These are phyloP conservation scores for Talaromyces rugulosus DNA, from an alignment of 2,329 filamentous ascomycete species.

Conservation along the genomic window DNA sequence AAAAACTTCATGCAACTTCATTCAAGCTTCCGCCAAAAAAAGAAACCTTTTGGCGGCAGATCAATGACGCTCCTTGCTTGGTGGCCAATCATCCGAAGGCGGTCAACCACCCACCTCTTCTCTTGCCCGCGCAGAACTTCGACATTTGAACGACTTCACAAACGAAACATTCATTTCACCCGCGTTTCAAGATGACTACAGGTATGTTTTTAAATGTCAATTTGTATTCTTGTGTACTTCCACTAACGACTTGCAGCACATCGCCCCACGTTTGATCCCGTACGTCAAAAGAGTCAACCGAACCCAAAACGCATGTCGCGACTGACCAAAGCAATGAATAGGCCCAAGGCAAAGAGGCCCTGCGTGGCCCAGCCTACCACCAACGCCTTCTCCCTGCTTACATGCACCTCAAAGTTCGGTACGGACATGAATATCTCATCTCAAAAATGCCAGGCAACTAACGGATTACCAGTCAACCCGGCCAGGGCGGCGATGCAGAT, in stretches of 20 bases:
- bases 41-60: conserved; percentile 13
- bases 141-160: conserved; percentile 1
- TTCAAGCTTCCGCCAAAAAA: conserved; percentile 1
- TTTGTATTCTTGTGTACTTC: neutral
- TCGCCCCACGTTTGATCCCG: conserved; percentile 94
- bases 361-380: conserved; percentile 89
- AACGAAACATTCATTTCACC: neutral
- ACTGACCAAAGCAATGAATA: conserved; percentile 31
- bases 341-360: conserved; percentile 92
- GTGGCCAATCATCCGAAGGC: conserved; percentile 29
- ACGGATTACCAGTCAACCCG: conserved; percentile 58
- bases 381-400: conserved; percentile 92
- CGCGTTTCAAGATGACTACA: conserved; percentile 35
- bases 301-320: neutral
- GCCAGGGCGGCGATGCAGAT: conserved; percentile 81
- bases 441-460: conserved; percentile 12
- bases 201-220: conserved; percentile 24
- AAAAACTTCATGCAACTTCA: neutral
- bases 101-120: conserved; percentile 16
- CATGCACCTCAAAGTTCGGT: conserved; percentile 84
- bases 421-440: conserved; percentile 23
- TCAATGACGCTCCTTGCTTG: conserved; percentile 10
- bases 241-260: conserved; percentile 49
- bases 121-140: neutral
- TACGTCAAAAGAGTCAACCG: conserved; percentile 38